These are phyloP conservation scores for Psilocybe tampanensis DNA, from an alignment of 768 basidiomycete genomes.

Conservation along the genomic window DNA sequence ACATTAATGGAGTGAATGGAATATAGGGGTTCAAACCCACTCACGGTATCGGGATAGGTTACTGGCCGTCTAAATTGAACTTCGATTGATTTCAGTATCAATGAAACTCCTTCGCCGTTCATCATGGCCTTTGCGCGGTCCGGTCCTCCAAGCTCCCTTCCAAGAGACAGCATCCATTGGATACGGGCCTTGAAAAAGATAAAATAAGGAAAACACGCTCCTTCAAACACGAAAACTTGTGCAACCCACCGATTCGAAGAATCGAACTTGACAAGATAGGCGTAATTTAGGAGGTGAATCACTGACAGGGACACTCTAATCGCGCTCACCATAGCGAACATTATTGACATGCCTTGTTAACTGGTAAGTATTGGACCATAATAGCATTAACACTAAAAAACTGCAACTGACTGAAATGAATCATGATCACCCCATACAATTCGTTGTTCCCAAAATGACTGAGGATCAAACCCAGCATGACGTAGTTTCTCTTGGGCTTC, in stretches of 20 bases:
- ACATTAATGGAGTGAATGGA: neutral
- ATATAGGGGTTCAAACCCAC: constrained; percentile 36
- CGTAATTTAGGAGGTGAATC: constrained; percentile 3
- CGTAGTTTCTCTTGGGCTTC: constrained; percentile 46
- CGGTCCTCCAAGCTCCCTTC: constrained; percentile 60
- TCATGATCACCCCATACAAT: constrained; percentile 85
- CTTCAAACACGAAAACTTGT: neutral
- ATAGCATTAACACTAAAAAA: neutral
- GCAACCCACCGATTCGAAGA: constrained; percentile 70
- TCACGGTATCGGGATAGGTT: constrained; percentile 74
- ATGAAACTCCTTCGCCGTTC: constrained; percentile 62
- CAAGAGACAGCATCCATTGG: constrained; percentile 63
- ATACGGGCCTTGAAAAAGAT: constrained; percentile 56
- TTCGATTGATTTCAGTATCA: constrained; percentile 74
- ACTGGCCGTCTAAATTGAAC: constrained; percentile 73
- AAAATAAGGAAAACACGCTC: neutral
- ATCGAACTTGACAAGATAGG: constrained; percentile 49
- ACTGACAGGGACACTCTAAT: neutral
- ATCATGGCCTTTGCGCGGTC: constrained; percentile 58
- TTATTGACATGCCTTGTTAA: constrained; percentile 73
- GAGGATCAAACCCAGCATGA: constrained; percentile 55
- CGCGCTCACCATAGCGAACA: constrained; percentile 62
- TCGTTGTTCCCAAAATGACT: constrained; percentile 76
- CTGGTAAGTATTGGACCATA: neutral
- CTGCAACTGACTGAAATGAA: constrained; percentile 64